These are phyloP conservation scores for Ceratobasidium sp. DNA, from an alignment of 1,284 basidiomycete genomes.

Conservation along the genomic window DNA sequence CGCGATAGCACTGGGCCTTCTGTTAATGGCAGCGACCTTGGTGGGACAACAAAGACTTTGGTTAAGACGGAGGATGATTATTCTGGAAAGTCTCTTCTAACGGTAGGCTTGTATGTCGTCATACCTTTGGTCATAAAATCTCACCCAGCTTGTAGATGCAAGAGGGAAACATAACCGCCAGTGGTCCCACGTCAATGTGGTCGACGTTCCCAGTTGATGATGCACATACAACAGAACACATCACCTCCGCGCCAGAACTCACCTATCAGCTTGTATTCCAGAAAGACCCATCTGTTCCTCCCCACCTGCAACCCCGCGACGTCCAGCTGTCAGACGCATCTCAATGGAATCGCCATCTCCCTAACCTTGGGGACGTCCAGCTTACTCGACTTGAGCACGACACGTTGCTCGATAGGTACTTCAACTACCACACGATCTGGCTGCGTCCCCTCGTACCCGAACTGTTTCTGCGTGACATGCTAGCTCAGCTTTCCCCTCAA, in stretches of 20 bases:
- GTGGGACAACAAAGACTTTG: not conserved
- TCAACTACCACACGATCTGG: slow-evolving; percentile 72
- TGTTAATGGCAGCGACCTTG: slow-evolving; percentile 3
- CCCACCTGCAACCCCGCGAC: slow-evolving; percentile 12
- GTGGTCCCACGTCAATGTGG: slow-evolving; percentile 38
- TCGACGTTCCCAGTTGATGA: slow-evolving; percentile 26
- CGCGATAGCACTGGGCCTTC: not conserved
- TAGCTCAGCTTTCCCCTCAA: slow-evolving; percentile 41
- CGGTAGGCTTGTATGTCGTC: not conserved
- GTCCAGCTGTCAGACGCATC: slow-evolving; percentile 23
- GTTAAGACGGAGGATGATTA: not conserved
- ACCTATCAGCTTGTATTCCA: slow-evolving; percentile 21
- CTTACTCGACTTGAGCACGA: slow-evolving; percentile 47
- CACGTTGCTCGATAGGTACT: slow-evolving; percentile 63
- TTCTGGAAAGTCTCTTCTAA: slow-evolving; percentile 17
- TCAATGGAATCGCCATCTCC: slow-evolving; percentile 25
- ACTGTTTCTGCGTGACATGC: slow-evolving; percentile 70
- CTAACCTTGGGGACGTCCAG: not conserved
- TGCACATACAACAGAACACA: not conserved
- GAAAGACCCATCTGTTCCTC: slow-evolving; percentile 13
- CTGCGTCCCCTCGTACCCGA: slow-evolving; percentile 59
- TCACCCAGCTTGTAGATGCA: slow-evolving; percentile 14
- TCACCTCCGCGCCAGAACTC: not conserved
- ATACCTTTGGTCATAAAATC: not conserved
- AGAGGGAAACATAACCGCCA: slow-evolving; percentile 24